Evolutionary conservation across 2,329 filamentous ascomycete genomes (phyloP).

Genomic region (Ascocoryne sarcoides): DNA sequence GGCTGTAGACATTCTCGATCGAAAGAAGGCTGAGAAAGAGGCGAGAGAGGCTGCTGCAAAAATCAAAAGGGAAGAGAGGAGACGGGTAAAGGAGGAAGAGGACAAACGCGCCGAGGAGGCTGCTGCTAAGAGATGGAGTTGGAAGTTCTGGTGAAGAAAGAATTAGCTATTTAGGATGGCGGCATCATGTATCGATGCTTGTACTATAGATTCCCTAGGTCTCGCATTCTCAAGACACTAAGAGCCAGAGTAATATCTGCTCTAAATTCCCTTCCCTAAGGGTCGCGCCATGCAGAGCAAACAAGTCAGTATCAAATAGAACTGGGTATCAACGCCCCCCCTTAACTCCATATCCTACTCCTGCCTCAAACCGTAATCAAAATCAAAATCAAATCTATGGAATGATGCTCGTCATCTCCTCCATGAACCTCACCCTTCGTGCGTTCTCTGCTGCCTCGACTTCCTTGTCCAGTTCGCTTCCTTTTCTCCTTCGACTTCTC

Average conservation of each 20-base stretch:
- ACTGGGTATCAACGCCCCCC: too few relatives aligned
- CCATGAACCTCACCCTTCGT: conserved; percentile 25
- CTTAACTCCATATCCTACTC: too few relatives aligned
- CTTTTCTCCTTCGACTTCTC: conserved; percentile 43
- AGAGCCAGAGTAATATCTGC: too few relatives aligned
- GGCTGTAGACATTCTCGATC: conserved; percentile 72
- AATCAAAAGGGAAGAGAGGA: conserved; percentile 33
- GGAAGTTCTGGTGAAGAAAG: conserved; percentile 25
- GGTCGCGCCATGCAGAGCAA: too few relatives aligned
- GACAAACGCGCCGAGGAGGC: conserved; percentile 27
- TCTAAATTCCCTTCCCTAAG: too few relatives aligned
- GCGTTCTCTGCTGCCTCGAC: conserved; percentile 11
- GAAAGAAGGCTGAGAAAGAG: conserved; percentile 60
- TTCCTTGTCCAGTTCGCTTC: conserved; percentile 5
- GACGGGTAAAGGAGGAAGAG: conserved; percentile 35
- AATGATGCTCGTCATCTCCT: conserved; percentile 10
- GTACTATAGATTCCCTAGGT: too few relatives aligned
- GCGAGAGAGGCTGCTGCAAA: conserved; percentile 41
- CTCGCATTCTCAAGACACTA: too few relatives aligned
- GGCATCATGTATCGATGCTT: conserved; percentile 9
- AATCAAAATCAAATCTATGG: conserved; percentile 8
- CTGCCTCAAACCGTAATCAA: neutral
- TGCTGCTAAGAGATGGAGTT: conserved; percentile 15
- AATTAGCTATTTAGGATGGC: too few relatives aligned
- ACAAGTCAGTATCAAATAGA: too few relatives aligned